Conservation (phyloP, 2,329 filamentous ascomycete genomes). For the Trichoderma lentiforme region DNA sequence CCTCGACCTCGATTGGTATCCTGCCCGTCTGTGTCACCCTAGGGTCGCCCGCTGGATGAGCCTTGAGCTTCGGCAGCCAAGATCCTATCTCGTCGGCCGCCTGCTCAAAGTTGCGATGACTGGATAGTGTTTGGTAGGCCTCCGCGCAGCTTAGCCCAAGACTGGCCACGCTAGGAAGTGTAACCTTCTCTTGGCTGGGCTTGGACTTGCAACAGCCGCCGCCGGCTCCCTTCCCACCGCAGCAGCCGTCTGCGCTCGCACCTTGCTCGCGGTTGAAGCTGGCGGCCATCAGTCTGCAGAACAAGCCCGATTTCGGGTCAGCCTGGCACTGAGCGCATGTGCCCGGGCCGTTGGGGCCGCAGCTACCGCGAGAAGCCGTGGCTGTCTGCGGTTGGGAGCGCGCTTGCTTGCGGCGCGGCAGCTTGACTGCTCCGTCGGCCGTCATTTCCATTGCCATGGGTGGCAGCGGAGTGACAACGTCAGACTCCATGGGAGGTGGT, state of each 20-base stretch:
- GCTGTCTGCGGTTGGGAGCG: conserved; percentile 28
- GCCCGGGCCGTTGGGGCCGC: conserved; percentile 68
- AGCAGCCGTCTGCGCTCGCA: conserved; percentile 48
- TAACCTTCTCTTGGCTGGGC: conserved; percentile 34
- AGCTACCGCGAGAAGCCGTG: conserved; percentile 37
- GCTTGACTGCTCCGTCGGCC: conserved; percentile 58
- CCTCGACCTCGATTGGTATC: conserved; percentile 72
- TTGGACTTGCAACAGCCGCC: conserved; percentile 62
- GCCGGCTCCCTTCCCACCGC: conserved; percentile 56
- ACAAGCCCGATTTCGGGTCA: conserved; percentile 76
- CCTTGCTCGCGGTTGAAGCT: conserved; percentile 48
- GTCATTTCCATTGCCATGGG: conserved; percentile 57
- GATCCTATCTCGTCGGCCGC: conserved; percentile 71
- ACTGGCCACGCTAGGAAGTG: conserved; percentile 38
- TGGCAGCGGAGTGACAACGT: conserved; percentile 44
- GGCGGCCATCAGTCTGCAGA: conserved; percentile 77
- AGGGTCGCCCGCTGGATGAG: conserved; percentile 42
- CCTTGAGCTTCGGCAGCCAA: conserved; percentile 72
- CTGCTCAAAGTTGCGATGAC: conserved; percentile 71
- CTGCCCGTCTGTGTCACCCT: conserved; percentile 38
- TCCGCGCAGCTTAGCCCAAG: conserved; percentile 71
- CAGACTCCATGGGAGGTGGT: conserved; percentile 59
- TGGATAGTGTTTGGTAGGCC: conserved; percentile 73
- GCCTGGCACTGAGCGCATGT: conserved; percentile 74
- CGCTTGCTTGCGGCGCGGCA: conserved; percentile 43